These are phyloP conservation scores for Rhodotorula kratochvilovae DNA, from an alignment of 768 basidiomycete species.

Conservation along the genomic window DNA sequence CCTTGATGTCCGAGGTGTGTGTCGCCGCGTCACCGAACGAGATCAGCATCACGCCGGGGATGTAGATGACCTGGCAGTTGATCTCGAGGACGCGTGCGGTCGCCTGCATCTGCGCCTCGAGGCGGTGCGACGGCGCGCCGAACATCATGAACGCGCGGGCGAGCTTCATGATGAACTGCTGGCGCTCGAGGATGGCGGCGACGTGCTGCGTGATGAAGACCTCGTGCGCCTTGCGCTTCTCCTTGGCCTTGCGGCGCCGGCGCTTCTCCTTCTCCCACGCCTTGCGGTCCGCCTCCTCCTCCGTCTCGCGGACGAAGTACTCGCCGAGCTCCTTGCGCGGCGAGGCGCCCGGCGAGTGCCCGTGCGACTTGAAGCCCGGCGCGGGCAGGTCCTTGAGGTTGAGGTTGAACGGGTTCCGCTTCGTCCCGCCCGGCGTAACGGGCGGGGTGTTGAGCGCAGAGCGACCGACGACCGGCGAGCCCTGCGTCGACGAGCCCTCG, in stretches of 20 bases:
- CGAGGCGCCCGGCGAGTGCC: slow-evolving; percentile 38
- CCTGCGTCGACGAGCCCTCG: slow-evolving; percentile 2
- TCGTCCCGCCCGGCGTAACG: slow-evolving; percentile 5
- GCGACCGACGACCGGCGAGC: slow-evolving; percentile 10
- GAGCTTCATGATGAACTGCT: slow-evolving; percentile 54
- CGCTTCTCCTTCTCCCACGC: slow-evolving; percentile 52
- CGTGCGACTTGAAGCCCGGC: slow-evolving; percentile 7
- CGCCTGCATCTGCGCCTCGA: slow-evolving; percentile 54
- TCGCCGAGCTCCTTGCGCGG: slow-evolving; percentile 43
- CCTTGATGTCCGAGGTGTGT: slow-evolving; percentile 73
- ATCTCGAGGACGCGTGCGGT: slow-evolving; percentile 54
- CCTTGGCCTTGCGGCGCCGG: slow-evolving; percentile 49
- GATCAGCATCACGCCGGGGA: slow-evolving; percentile 62
- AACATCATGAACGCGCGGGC: slow-evolving; percentile 54
- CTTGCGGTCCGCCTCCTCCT: slow-evolving; percentile 45
- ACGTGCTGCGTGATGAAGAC: slow-evolving; percentile 59
- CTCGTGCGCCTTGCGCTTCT: slow-evolving; percentile 65
- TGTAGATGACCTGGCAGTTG: slow-evolving; percentile 52
- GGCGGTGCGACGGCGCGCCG: slow-evolving; percentile 53
- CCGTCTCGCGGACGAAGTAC: slow-evolving; percentile 43
- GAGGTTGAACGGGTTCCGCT: slow-evolving; percentile 29
- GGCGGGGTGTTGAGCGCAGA: slow-evolving; percentile 7
- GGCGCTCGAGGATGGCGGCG: slow-evolving; percentile 44
- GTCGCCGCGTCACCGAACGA: slow-evolving; percentile 76
- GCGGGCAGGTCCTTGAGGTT: slow-evolving; percentile 25